A percentile compares a stretch with the other conserved stretches of the same genome.
Conservation (phyloP, 1,139 yeast species). For the Yamadazyma buinensis region DNA sequence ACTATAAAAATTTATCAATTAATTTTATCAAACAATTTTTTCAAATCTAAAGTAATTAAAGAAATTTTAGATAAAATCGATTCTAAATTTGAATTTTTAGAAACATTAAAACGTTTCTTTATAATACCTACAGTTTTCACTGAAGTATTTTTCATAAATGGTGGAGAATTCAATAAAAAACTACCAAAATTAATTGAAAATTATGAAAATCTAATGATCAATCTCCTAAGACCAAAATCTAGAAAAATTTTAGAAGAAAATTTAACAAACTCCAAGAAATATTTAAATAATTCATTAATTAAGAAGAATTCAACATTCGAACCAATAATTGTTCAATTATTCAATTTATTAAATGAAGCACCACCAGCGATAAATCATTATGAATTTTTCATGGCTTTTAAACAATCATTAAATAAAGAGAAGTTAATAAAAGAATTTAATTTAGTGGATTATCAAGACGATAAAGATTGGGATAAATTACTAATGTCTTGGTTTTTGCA, state of each 20-base stretch:
- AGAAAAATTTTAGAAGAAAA: constrained; percentile 30
- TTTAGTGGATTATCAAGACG: constrained; percentile 16
- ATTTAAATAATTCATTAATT: constrained; percentile 25
- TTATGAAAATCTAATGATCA: constrained; percentile 35
- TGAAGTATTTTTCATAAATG: constrained; percentile 38
- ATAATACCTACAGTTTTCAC: constrained; percentile 21
- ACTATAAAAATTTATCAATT: constrained; percentile 32
- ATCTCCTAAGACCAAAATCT: constrained; percentile 36
- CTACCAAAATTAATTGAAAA: constrained; percentile 32
- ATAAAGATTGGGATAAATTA: constrained; percentile 42
- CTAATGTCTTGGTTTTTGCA: constrained; percentile 43
- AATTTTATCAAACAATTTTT: constrained; percentile 20
- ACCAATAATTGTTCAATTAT: constrained; percentile 58
- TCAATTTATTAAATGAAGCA: constrained; percentile 76
- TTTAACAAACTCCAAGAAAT: constrained; percentile 26
- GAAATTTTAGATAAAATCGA: neutral
- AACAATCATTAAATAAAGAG: constrained; percentile 45
- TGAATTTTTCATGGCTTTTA: constrained; percentile 75
- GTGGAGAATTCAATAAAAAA: constrained; percentile 22
- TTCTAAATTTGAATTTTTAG: constrained; percentile 1
- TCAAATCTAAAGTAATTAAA: constrained; percentile 17
- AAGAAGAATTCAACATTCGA: constrained; percentile 19
- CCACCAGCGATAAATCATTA: constrained; percentile 68
- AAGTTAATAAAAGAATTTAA: constrained; percentile 32
- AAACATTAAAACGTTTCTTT: neutral